Evolutionary conservation across 1,284 basidiomycete genomes (phyloP).

Genomic region (Volvariella surrecta): DNA sequence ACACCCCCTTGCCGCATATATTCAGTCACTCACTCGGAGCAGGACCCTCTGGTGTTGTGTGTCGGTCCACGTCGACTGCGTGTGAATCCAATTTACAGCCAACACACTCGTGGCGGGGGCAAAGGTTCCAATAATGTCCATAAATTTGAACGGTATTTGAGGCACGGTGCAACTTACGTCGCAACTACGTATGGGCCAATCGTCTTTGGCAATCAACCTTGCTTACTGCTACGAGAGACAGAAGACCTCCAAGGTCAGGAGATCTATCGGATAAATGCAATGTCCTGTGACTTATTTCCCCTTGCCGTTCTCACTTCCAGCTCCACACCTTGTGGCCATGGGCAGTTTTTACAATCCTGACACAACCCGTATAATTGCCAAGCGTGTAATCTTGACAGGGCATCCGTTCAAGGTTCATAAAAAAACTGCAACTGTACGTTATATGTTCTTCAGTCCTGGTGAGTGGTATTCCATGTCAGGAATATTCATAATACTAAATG

Average conservation of each 20-base stretch:
- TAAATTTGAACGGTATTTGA: constrained; percentile 93
- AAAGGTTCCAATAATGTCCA: constrained; percentile 95
- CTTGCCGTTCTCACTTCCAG: constrained; percentile 24
- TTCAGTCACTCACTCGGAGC: not conserved
- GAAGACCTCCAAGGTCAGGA: constrained; percentile 52
- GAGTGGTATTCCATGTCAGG: constrained; percentile 13
- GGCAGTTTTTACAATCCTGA: constrained; percentile 87
- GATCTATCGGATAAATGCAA: not conserved
- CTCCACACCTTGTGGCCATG: constrained; percentile 82
- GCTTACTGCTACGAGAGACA: constrained; percentile 65
- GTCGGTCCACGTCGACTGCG: constrained; percentile 82
- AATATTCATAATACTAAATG: not conserved
- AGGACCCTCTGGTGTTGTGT: constrained; percentile 87
- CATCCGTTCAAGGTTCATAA: constrained; percentile 98
- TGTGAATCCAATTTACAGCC: constrained; percentile 87
- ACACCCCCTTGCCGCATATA: not conserved
- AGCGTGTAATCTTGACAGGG: constrained; percentile 89
- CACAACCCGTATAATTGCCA: constrained; percentile 87
- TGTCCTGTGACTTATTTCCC: constrained; percentile 3
- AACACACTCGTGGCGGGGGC: constrained; percentile 84
- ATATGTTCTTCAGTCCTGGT: constrained; percentile 97
- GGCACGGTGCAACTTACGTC: constrained; percentile 74
- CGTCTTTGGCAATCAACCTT: constrained; percentile 81
- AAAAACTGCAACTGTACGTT: constrained; percentile 94
- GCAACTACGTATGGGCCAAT: constrained; percentile 88